A percentile compares a stretch with the other conserved stretches of the same genome.
Evolutionary conservation across 2,329 filamentous ascomycete species (phyloP).

Genomic region (Scedosporium apiospermum): DNA sequence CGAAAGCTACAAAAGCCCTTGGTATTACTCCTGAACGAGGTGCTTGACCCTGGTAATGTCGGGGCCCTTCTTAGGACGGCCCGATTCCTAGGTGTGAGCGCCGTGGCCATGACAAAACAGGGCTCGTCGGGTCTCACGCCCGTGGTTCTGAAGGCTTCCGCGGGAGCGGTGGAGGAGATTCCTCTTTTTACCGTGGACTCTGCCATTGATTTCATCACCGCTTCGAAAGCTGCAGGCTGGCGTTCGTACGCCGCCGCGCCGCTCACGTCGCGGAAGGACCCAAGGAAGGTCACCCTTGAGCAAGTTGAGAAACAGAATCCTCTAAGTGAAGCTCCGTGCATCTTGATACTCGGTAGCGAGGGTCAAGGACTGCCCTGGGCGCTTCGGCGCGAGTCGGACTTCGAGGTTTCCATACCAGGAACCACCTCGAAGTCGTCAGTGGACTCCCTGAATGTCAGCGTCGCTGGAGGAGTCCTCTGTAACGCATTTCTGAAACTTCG

Average conservation of each 20-base stretch:
- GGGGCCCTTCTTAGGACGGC: conserved; percentile 83
- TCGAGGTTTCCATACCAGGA: conserved; percentile 54
- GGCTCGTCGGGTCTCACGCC: conserved; percentile 67
- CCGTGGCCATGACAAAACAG: conserved; percentile 65
- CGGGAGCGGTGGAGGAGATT: conserved; percentile 76
- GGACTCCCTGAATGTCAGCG: conserved; percentile 90
- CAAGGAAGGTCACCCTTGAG: conserved; percentile 36
- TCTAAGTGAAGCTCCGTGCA: conserved; percentile 52
- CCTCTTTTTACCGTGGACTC: conserved; percentile 61
- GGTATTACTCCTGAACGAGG: conserved; percentile 63
- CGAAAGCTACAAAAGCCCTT: conserved; percentile 48
- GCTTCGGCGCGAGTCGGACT: conserved; percentile 57
- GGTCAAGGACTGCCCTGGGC: conserved; percentile 60
- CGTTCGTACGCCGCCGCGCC: conserved; percentile 57
- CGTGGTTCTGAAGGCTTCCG: conserved; percentile 75
- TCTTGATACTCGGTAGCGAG: conserved; percentile 78
- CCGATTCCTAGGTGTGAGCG: conserved; percentile 83
- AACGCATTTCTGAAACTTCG: conserved; percentile 42
- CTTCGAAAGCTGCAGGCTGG: conserved; percentile 67
- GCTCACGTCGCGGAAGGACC: conserved; percentile 18
- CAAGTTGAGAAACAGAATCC: conserved; percentile 41
- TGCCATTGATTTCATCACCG: conserved; percentile 58
- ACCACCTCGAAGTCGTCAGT: conserved; percentile 47
- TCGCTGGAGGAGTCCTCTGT: conserved; percentile 70
- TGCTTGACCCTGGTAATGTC: conserved; percentile 81